Evolutionary conservation across 1,139 yeast species (phyloP).

Genomic region (Debaryomyces singareniensis): DNA sequence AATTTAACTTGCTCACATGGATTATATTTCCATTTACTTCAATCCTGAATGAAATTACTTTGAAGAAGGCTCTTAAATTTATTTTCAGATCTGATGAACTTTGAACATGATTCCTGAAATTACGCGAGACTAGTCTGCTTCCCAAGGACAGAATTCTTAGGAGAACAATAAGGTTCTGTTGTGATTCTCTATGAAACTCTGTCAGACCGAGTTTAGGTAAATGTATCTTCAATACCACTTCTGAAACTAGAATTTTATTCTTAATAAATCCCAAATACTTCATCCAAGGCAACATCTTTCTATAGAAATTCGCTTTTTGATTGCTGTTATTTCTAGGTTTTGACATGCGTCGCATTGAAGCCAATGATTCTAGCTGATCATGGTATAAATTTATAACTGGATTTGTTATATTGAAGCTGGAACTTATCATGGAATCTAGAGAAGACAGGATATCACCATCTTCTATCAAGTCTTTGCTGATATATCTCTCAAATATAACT

Average conservation of each 20-base stretch:
- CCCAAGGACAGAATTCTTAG: conserved; percentile 20
- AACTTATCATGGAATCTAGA: too few relatives aligned
- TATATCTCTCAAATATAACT: too few relatives aligned
- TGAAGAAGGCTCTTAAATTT: conserved; percentile 23
- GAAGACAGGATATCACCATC: too few relatives aligned
- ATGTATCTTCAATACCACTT: conserved; percentile 16
- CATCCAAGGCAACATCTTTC: too few relatives aligned
- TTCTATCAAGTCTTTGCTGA: too few relatives aligned
- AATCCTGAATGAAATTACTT: conserved; percentile 10
- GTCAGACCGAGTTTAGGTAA: conserved; percentile 21
- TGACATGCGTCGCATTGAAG: too few relatives aligned
- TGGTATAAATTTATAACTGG: not conserved
- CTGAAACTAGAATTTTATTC: not conserved
- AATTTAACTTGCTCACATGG: conserved; percentile 22
- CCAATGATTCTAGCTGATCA: not conserved
- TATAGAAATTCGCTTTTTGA: too few relatives aligned
- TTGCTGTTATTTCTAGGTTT: too few relatives aligned
- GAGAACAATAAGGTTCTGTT: conserved; percentile 21
- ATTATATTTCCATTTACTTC: conserved; percentile 28
- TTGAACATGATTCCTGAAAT: conserved; percentile 3
- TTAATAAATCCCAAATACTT: too few relatives aligned
- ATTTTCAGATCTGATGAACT: conserved; percentile 14
- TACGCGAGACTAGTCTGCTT: conserved; percentile 19
- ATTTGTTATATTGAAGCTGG: not conserved
- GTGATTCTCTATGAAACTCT: conserved; percentile 24